Evolutionary conservation across 768 basidiomycete species (phyloP).

Genomic region (Termitomyces sp.): DNA sequence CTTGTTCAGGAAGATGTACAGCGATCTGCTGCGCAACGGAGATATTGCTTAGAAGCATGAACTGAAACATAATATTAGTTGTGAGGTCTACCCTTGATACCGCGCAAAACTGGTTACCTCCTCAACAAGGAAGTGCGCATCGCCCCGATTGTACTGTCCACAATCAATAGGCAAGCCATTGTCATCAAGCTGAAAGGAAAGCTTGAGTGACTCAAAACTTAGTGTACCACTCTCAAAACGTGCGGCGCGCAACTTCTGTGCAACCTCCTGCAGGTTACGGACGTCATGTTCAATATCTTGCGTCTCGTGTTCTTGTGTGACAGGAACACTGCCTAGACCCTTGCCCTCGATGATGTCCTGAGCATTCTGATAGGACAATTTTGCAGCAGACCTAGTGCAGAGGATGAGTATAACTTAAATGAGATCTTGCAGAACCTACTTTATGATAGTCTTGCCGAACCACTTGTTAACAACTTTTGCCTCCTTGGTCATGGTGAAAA

Average conservation of each 20-base stretch:
- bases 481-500: slow-evolving; percentile 83
- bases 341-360: slow-evolving; percentile 80
- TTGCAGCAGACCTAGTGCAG: slow-evolving; percentile 68
- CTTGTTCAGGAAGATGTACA: slow-evolving; percentile 92
- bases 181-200: slow-evolving; percentile 79
- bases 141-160: slow-evolving; percentile 51
- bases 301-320: slow-evolving; percentile 53
- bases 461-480: slow-evolving; percentile 82
- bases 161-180: slow-evolving; percentile 80
- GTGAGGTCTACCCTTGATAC: neutral
- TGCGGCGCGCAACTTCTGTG: slow-evolving; percentile 63
- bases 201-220: slow-evolving; percentile 58
- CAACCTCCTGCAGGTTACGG: slow-evolving; percentile 58
- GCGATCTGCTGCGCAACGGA: slow-evolving; percentile 91
- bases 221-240: slow-evolving; percentile 83
- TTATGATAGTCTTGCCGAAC: slow-evolving; percentile 92
- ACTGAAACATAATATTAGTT: slow-evolving; percentile 41
- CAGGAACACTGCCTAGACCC: slow-evolving; percentile 43
- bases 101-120: slow-evolving; percentile 51
- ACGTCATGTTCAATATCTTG: slow-evolving; percentile 74
- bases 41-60: slow-evolving; percentile 91
- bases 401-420: slow-evolving; percentile 1
- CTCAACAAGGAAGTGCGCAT: slow-evolving; percentile 81
- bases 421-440: slow-evolving; percentile 39
- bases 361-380: slow-evolving; percentile 78